A percentile compares a stretch with the other conserved stretches of the same genome.
These are phyloP conservation scores for Solidago caesia DNA, from an alignment of 129 eudicot species.

Conservation along the genomic window DNA sequence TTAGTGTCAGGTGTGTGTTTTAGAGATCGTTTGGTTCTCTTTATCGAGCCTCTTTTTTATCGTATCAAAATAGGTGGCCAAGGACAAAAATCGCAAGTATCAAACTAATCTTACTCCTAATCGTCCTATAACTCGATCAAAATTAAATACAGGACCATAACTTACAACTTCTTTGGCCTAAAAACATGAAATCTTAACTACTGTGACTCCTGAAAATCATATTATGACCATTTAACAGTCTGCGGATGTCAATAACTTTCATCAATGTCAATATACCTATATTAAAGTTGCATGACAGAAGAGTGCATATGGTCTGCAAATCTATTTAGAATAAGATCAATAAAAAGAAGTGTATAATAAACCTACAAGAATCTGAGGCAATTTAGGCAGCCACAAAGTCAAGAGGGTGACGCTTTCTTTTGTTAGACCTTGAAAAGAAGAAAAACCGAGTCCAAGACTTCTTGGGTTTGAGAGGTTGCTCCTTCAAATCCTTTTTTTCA, in stretches of 20 bases:
- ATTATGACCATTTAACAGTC: neutral
- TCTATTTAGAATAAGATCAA: neutral
- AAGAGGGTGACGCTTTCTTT: slow-evolving; percentile 50
- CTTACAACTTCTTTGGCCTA: neutral
- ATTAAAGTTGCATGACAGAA: neutral
- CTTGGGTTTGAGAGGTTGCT: slow-evolving; percentile 63
- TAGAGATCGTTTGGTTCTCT: too few relatives aligned
- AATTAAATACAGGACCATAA: neutral
- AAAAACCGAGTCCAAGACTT: slow-evolving; percentile 63
- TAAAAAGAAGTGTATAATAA: neutral
- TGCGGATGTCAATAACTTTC: slow-evolving; percentile 1
- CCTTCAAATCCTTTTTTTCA: slow-evolving; percentile 56
- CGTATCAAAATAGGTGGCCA: too few relatives aligned
- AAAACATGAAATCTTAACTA: neutral
- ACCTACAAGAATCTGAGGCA: neutral
- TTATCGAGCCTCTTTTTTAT: too few relatives aligned
- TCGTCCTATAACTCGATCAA: too few relatives aligned
- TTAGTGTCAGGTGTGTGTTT: too few relatives aligned
- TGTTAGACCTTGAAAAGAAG: slow-evolving; percentile 55
- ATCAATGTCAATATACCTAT: slow-evolving; percentile 3
- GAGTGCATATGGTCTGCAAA: neutral
- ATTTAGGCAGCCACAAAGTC: slow-evolving; percentile 38
- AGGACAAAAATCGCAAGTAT: neutral
- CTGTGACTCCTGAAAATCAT: neutral
- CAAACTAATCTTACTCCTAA: neutral